Percentiles rank a stretch among this genome's conserved stretches.
phyloP scores from a whole-genome alignment of 2,329 filamentous ascomycete genomes.

The Tolypocladium capitatum region DNA sequence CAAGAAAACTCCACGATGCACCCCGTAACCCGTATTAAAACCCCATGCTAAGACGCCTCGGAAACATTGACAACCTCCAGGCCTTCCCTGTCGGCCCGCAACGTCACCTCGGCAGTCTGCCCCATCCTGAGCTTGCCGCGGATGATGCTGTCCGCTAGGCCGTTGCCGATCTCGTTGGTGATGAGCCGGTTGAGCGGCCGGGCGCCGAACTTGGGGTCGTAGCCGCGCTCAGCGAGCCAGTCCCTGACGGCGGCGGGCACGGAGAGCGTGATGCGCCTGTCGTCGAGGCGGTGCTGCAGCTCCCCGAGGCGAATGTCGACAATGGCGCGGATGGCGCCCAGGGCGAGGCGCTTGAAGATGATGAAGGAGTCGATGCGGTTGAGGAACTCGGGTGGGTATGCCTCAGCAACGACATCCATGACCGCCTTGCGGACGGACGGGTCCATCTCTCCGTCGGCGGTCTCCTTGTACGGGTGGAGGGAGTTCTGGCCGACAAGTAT shows the following conservation, averaged over 20 bases:
- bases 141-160: conserved; percentile 84
- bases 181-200: conserved; percentile 85
- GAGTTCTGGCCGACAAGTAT: conserved; percentile 70
- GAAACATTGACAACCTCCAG: conserved; percentile 33
- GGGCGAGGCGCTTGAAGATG: conserved; percentile 77
- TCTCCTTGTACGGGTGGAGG: conserved; percentile 49
- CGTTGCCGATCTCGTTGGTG: conserved; percentile 77
- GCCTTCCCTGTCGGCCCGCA: conserved; percentile 49
- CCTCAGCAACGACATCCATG: conserved; percentile 69
- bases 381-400: conserved; percentile 83
- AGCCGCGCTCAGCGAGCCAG: conserved; percentile 82
- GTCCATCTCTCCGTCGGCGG: conserved; percentile 54
- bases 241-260: conserved; percentile 60
- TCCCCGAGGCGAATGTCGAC: conserved; percentile 84
- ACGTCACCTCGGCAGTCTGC: conserved; percentile 55
- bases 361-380: conserved; percentile 97
- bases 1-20: not conserved
- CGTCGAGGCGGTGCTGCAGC: conserved; percentile 69
- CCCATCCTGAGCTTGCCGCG: conserved; percentile 66
- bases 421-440: conserved; percentile 63
- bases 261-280: conserved; percentile 66
- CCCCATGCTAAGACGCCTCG: conserved; percentile 4
- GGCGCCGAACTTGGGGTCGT: conserved; percentile 84
- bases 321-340: conserved; percentile 70
- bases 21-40: not conserved